Conservation (phyloP, 225 moss, liverwort and hornwort species). For the Bryum argenteum region DNA sequence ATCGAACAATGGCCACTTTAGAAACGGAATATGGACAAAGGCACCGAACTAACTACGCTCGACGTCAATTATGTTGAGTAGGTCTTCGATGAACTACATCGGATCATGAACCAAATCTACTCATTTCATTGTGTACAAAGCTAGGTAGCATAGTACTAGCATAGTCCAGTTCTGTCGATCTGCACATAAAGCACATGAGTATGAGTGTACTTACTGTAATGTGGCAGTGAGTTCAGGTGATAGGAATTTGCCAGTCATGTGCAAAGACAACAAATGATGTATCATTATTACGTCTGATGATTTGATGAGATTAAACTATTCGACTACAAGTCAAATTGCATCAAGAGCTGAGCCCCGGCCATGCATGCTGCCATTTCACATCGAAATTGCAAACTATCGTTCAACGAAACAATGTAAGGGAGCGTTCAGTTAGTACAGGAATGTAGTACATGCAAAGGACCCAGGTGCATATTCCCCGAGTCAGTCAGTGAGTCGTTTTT, state of each 20-base stretch:
- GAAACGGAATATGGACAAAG: too few species aligned
- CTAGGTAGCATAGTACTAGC: not conserved
- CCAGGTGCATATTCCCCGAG: too few species aligned
- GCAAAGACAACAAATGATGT: not conserved
- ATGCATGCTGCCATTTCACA: too few species aligned
- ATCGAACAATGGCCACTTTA: too few species aligned
- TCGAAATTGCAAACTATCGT: too few species aligned
- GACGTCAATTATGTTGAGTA: not conserved
- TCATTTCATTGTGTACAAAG: not conserved
- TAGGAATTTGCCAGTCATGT: not conserved
- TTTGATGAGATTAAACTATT: not conserved
- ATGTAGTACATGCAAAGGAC: too few species aligned
- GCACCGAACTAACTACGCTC: not conserved
- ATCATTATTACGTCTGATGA: not conserved
- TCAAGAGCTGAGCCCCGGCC: too few species aligned
- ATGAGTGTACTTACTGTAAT: not conserved
- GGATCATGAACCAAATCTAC: conserved; percentile 19
- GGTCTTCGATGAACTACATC: not conserved
- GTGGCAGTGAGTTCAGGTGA: conserved; percentile 19
- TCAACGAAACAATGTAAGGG: too few species aligned
- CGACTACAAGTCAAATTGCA: not conserved
- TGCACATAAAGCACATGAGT: conserved; percentile 16
- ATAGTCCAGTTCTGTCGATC: not conserved
- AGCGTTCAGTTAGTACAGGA: too few species aligned
- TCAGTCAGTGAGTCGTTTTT: not conserved